Conservation (phyloP, 2,329 filamentous ascomycete genomes). For the Sarocladium brachiariae region DNA sequence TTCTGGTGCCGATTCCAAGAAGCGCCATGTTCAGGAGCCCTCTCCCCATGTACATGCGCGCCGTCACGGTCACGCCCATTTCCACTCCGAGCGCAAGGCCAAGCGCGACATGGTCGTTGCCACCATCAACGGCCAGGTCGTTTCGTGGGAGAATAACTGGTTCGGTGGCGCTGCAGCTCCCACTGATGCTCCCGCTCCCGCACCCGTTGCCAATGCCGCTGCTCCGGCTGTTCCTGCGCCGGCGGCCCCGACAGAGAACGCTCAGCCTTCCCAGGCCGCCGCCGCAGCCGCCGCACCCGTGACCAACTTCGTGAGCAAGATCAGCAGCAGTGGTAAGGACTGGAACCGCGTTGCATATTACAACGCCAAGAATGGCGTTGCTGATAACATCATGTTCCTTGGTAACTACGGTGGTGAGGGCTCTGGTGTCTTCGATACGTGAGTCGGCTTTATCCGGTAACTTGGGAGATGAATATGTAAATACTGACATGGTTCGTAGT, state of each 20-base stretch:
- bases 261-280: conserved; percentile 12
- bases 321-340: conserved; percentile 18
- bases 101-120: conserved; percentile 50
- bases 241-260: conserved; percentile 9
- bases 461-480: no score
- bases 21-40: conserved; percentile 19
- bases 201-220: conserved; percentile 4
- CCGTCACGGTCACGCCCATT: conserved; percentile 40
- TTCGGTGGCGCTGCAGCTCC: conserved; percentile 27
- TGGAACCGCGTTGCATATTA: conserved; percentile 40
- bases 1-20: conserved; percentile 24
- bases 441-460: no score
- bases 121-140: conserved; percentile 50
- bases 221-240: conserved; percentile 15
- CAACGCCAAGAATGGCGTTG: conserved; percentile 29
- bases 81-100: conserved; percentile 37
- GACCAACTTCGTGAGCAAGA: conserved; percentile 2
- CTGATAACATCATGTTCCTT: conserved; percentile 41
- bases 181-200: conserved; percentile 14
- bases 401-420: conserved; percentile 39
- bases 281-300: conserved; percentile 11
- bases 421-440: conserved; percentile 38
- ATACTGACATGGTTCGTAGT: conserved; percentile 9
- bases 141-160: conserved; percentile 54
- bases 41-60: conserved; percentile 23